A percentile compares a stretch with the other conserved stretches of the same genome.
phyloP scores from a whole-genome alignment of 805 yeast species.

The Candida hispaniensis region DNA sequence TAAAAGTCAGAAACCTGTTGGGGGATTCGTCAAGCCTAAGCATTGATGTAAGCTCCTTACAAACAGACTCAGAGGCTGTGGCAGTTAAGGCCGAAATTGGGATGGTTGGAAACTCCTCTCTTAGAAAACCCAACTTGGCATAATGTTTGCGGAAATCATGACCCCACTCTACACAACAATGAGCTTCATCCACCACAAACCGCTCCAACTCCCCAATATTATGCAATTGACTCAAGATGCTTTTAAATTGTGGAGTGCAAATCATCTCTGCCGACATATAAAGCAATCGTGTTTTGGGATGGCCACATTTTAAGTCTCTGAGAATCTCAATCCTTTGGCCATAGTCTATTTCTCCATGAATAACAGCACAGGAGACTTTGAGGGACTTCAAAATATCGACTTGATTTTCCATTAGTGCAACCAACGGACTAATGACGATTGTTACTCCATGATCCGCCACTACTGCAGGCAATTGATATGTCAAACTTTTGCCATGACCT shows the following conservation, averaged over 20 bases:
- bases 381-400: constrained; percentile 62
- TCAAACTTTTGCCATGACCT: constrained; percentile 93
- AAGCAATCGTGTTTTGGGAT: constrained; percentile 71
- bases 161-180: constrained; percentile 97
- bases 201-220: constrained; percentile 56
- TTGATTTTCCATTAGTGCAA: constrained; percentile 94
- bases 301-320: constrained; percentile 51
- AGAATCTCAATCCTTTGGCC: constrained; percentile 55
- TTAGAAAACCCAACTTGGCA: constrained; percentile 63
- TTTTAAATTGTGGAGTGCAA: constrained; percentile 50
- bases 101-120: constrained; percentile 57
- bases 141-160: constrained; percentile 95
- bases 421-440: constrained; percentile 82
- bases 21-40: constrained; percentile 55
- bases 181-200: constrained; percentile 91
- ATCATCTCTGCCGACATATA: constrained; percentile 78
- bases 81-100: constrained; percentile 95
- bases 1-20: constrained; percentile 46
- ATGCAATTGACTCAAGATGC: constrained; percentile 48
- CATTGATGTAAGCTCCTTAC: constrained; percentile 51
- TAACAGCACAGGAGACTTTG: constrained; percentile 73
- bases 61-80: constrained; percentile 53
- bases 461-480: constrained; percentile 89
- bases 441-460: constrained; percentile 57
- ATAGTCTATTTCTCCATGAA: constrained; percentile 60